These are phyloP conservation scores for Leccinellum rugosiceps DNA, from an alignment of 768 basidiomycete species.

Conservation along the genomic window DNA sequence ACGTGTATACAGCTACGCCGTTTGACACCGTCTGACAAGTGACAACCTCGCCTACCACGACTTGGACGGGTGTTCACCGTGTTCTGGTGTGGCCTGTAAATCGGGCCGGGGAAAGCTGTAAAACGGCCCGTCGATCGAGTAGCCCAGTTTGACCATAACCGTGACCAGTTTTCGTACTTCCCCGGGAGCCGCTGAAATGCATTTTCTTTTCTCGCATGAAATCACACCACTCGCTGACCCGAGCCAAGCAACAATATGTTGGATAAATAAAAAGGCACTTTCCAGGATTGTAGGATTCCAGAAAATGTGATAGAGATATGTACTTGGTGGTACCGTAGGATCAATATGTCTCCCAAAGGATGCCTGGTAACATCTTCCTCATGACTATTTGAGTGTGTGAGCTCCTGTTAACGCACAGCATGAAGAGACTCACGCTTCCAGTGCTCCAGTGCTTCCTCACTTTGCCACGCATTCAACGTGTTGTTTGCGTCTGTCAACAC, in stretches of 20 bases:
- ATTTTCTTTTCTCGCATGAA: neutral
- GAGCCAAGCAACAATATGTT: neutral
- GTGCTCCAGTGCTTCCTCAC: constrained; percentile 60
- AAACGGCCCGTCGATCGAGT: too few species aligned
- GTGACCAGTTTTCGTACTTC: too few species aligned
- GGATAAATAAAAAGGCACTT: neutral
- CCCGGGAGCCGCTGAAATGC: too few species aligned
- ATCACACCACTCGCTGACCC: neutral
- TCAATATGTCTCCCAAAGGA: constrained; percentile 79
- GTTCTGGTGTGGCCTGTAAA: too few species aligned
- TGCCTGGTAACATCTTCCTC: constrained; percentile 68
- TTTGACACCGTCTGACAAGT: too few species aligned
- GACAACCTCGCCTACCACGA: too few species aligned
- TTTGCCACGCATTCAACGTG: constrained; percentile 63
- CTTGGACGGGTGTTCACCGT: too few species aligned
- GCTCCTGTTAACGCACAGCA: neutral
- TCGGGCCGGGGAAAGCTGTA: too few species aligned
- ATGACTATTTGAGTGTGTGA: constrained; percentile 51
- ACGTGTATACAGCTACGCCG: too few species aligned
- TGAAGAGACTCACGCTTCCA: constrained; percentile 61
- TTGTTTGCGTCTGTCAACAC: constrained; percentile 64
- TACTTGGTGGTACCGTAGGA: neutral
- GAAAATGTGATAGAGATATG: neutral
- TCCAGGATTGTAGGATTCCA: neutral
- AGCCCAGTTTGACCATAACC: too few species aligned